Percentiles rank a stretch among this genome's conserved stretches.
Conservation (phyloP, 2,329 filamentous ascomycete species). For the Xylaria sp. region DNA sequence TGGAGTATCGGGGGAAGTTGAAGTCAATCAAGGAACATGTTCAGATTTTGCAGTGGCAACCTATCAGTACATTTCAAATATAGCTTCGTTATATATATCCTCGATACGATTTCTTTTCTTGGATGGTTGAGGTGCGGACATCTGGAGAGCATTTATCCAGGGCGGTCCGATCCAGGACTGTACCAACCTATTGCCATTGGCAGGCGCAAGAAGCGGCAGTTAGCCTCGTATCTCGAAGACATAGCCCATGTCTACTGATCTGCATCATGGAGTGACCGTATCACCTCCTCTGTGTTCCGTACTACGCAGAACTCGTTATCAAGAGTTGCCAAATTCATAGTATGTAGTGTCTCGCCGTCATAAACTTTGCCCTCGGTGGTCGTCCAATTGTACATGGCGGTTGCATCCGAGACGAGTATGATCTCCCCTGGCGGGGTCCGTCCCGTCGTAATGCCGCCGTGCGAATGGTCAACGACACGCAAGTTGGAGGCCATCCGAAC, state of each 20-base stretch:
- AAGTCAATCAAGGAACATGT: too few species aligned
- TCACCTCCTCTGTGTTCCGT: conserved; percentile 51
- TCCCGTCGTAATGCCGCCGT: conserved; percentile 17
- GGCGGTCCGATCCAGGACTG: too few species aligned
- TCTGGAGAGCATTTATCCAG: too few species aligned
- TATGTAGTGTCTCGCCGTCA: conserved; percentile 59
- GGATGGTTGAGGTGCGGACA: too few species aligned
- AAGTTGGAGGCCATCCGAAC: conserved; percentile 60
- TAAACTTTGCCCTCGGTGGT: conserved; percentile 45
- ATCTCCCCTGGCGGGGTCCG: conserved; percentile 49
- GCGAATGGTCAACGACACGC: conserved; percentile 51
- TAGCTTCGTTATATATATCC: too few species aligned
- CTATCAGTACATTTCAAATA: too few species aligned
- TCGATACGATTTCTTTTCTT: too few species aligned
- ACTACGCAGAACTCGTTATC: conserved; percentile 58
- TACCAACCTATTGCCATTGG: too few species aligned
- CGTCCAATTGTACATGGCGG: conserved; percentile 56
- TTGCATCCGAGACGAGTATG: conserved; percentile 58
- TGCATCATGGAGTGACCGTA: conserved; percentile 16
- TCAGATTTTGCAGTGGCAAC: too few species aligned
- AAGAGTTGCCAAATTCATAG: conserved; percentile 56
- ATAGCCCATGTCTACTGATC: not conserved
- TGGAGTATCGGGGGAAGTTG: too few species aligned
- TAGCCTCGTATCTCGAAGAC: too few species aligned
- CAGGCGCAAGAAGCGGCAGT: too few species aligned